Percentiles rank a stretch among this genome's conserved stretches.
phyloP scores from a whole-genome alignment of 108 stramenopile species.

The Nitzschia sp. region DNA sequence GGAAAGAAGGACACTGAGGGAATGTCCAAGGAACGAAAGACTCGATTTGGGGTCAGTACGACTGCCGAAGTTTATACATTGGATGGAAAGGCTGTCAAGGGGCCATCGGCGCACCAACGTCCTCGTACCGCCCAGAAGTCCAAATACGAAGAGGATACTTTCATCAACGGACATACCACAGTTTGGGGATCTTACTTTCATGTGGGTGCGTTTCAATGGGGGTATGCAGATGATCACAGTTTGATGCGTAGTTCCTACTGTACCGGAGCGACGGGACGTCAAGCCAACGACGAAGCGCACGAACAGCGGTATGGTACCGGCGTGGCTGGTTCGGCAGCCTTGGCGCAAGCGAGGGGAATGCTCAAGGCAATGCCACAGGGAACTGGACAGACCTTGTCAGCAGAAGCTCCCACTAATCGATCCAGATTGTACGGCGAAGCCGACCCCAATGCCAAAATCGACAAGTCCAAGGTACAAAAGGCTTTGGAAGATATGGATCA shows the following conservation, averaged over 20 bases:
- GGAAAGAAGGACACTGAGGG: slow-evolving; percentile 8
- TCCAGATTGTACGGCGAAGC: slow-evolving; percentile 89
- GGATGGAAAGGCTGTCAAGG: slow-evolving; percentile 79
- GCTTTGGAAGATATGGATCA: slow-evolving; percentile 64
- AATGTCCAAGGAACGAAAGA: slow-evolving; percentile 58
- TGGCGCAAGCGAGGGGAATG: slow-evolving; percentile 85
- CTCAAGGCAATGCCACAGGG: slow-evolving; percentile 60
- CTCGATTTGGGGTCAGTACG: slow-evolving; percentile 73
- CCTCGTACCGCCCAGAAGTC: slow-evolving; percentile 50
- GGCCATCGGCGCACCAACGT: slow-evolving; percentile 9
- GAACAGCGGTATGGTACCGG: slow-evolving; percentile 76
- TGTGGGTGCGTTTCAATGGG: slow-evolving; percentile 89
- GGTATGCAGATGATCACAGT: slow-evolving; percentile 95
- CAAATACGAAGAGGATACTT: slow-evolving; percentile 97
- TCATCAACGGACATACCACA: slow-evolving; percentile 83
- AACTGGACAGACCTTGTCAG: slow-evolving; percentile 11
- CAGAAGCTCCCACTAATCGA: slow-evolving; percentile 46
- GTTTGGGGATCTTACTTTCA: slow-evolving; percentile 99
- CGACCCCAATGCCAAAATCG: slow-evolving; percentile 65
- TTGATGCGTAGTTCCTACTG: slow-evolving; percentile 88
- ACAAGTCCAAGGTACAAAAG: slow-evolving; percentile 75
- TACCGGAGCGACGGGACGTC: slow-evolving; percentile 89
- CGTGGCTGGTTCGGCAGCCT: slow-evolving; percentile 68
- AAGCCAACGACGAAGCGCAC: slow-evolving; percentile 90
- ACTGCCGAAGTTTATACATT: slow-evolving; percentile 75